Conservation (phyloP, 306 rosid species). For the Malus sylvestris region DNA sequence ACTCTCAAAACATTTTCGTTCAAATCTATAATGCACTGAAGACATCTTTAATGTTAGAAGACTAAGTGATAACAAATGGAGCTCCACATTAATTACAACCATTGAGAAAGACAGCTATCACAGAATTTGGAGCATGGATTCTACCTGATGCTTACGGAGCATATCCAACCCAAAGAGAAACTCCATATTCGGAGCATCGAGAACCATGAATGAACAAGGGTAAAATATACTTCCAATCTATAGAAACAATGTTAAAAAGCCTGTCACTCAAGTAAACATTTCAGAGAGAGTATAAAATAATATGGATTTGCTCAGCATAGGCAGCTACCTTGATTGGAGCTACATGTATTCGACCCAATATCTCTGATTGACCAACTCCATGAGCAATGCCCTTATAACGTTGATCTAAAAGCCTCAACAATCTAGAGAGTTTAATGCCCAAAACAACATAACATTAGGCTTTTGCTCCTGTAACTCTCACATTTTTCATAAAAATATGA, state of each 20-base stretch:
- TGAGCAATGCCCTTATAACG: conserved; percentile 95
- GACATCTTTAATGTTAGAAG: conserved; percentile 12
- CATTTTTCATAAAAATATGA: neutral
- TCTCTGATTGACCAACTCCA: conserved; percentile 97
- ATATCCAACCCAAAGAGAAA: conserved; percentile 94
- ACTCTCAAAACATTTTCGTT: conserved; percentile 83
- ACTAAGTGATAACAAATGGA: neutral
- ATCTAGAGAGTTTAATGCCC: conserved; percentile 41
- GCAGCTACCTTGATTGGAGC: conserved; percentile 84
- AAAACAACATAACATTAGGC: conserved; percentile 3
- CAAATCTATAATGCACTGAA: conserved; percentile 80
- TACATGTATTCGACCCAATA: conserved; percentile 90
- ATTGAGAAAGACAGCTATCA: neutral
- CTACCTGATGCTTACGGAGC: conserved; percentile 98
- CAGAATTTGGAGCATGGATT: neutral
- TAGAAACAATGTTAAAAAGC: conserved; percentile 5
- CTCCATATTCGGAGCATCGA: conserved; percentile 91
- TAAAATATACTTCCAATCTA: conserved; percentile 84
- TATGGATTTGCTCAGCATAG: neutral
- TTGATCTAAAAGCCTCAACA: conserved; percentile 89
- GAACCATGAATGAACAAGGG: conserved; percentile 83
- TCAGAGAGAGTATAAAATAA: neutral
- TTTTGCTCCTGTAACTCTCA: conserved; percentile 12
- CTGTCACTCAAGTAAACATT: neutral
- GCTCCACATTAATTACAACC: neutral